A percentile compares a stretch with the other conserved stretches of the same genome.
These are phyloP conservation scores for Meyerozyma carpophila DNA, from an alignment of 1,139 yeast genomes.

Conservation along the genomic window DNA sequence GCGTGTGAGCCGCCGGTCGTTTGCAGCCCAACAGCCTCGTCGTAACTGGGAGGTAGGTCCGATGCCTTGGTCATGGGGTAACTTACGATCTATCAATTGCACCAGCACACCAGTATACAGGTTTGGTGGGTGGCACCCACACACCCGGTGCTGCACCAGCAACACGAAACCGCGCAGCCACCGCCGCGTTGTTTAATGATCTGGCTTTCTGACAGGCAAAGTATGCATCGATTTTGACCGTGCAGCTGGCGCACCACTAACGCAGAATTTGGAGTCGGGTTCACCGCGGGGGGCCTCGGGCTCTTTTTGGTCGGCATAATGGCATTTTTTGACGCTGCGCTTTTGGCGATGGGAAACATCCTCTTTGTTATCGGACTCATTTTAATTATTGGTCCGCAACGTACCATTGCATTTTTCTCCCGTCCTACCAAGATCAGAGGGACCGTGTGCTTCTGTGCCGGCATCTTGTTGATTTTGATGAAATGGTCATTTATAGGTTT, in stretches of 20 bases:
- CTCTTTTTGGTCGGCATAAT: conserved; percentile 79
- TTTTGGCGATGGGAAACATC: conserved; percentile 84
- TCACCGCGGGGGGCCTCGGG: conserved; percentile 80
- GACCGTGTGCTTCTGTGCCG: conserved; percentile 68
- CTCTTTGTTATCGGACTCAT: conserved; percentile 78
- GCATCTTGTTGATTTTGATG: conserved; percentile 68
- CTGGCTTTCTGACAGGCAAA: conserved; percentile 78
- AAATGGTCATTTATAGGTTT: conserved; percentile 84
- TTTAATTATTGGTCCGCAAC: conserved; percentile 81
- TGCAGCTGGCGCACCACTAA: conserved; percentile 12
- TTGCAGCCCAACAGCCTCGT: conserved; percentile 4
- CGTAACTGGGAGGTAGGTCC: conserved; percentile 10
- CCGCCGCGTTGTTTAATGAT: conserved; percentile 33
- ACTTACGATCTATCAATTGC: too few relatives aligned
- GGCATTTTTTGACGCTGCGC: conserved; percentile 84
- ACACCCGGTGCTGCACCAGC: too few relatives aligned
- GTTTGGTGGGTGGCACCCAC: not conserved
- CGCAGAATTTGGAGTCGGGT: conserved; percentile 85
- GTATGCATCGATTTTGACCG: conserved; percentile 35
- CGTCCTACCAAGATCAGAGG: conserved; percentile 87
- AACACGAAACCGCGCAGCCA: too few relatives aligned
- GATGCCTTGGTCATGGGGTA: conserved; percentile 1
- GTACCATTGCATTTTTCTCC: conserved; percentile 78
- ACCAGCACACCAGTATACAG: too few relatives aligned
- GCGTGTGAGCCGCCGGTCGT: not conserved